Base-by-base conservation (phyloP, 2,329 filamentous ascomycete species). In the Drechslerella dactyloides region DNA sequence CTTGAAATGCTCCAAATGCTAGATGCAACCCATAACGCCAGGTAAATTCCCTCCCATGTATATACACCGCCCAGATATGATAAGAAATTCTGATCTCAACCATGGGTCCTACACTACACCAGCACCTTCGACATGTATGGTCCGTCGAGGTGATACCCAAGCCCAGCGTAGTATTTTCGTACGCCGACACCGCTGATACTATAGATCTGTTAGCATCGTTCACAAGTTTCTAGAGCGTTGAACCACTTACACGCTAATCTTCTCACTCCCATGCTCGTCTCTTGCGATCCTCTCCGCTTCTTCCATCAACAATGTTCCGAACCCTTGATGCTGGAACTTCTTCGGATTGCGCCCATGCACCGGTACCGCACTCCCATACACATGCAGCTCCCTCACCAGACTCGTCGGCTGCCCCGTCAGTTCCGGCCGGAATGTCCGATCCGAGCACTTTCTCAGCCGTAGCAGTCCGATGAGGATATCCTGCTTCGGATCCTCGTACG, bases 281-380 rank as follows among this genome's bases (percentile, higher is more conserved):
- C 91, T 85, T 0, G 96, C 93, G 74, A 99, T 99, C 57, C 93
- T 85, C 82, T 97, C 94, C 0, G 94, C 96, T 81, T 97, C 93
- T 78, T 97, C 93, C 96, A 99, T 99, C 75, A 99, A 79, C 73
- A 99, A 80, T 1, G 94, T 99, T 53, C 94, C 94, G 75, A 96
- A 99, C 0, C 94, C 94, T 79, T 97, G 94, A 81, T 99, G 94
- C 82, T 99, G 94, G 81, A 97, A 97, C 81, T 97, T 97, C 80
- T 90, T 89, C 19, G 93, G 92, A 76, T 99, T 94, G 64, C 96
- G 86, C 7, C 92, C 93, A 80, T 99, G 94, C 51, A 99, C 90
- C 0, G 94, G 96, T n/a, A 99, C 94, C 0, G 96, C 94, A 19
- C 91, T 93, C 6, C 94, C 94, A 78, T 99, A 99, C 0, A 99